Percentiles rank a stretch among this genome's conserved stretches.
phyloP scores from a whole-genome alignment of 1,139 yeast species.

The Magnusiomyces clavatus region DNA sequence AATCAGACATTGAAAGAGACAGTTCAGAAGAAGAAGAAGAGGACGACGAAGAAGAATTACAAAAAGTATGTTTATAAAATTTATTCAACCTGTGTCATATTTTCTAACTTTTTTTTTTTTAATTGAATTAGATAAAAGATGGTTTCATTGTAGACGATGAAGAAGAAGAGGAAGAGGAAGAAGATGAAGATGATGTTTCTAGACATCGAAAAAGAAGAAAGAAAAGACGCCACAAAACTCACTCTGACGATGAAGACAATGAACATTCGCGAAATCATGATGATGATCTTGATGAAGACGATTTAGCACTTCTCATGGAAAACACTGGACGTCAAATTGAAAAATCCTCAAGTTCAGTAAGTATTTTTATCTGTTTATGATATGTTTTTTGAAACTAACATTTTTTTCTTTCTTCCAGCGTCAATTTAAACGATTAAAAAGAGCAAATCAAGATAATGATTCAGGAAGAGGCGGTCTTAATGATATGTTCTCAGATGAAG shows the following conservation, averaged over 20 bases:
- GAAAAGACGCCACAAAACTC: slow-evolving; percentile 18
- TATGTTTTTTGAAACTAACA: neutral
- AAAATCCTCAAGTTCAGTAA: slow-evolving; percentile 7
- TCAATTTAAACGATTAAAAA: slow-evolving; percentile 72
- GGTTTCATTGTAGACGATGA: slow-evolving; percentile 95
- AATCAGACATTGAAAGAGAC: slow-evolving; percentile 24
- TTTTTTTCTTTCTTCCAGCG: slow-evolving; percentile 22
- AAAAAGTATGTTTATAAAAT: slow-evolving; percentile 22
- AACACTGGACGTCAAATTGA: slow-evolving; percentile 57
- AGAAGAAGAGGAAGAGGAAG: slow-evolving; percentile 54
- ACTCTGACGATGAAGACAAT: slow-evolving; percentile 63
- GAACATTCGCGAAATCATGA: slow-evolving; percentile 48
- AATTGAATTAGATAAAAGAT: slow-evolving; percentile 50
- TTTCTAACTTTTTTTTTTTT: neutral
- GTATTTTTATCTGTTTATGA: neutral
- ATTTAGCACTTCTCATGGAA: slow-evolving; percentile 82
- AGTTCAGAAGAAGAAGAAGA: slow-evolving; percentile 37
- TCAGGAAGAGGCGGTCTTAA: slow-evolving; percentile 31
- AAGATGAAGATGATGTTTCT: slow-evolving; percentile 40
- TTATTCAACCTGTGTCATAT: neutral
- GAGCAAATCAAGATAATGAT: slow-evolving; percentile 36
- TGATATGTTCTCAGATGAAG: slow-evolving; percentile 16
- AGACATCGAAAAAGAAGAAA: slow-evolving; percentile 25
- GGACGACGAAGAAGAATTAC: slow-evolving; percentile 39
- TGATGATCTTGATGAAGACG: slow-evolving; percentile 88